phyloP scores from a whole-genome alignment of 208 protist species.

The Trichomonas vaginalis region DNA sequence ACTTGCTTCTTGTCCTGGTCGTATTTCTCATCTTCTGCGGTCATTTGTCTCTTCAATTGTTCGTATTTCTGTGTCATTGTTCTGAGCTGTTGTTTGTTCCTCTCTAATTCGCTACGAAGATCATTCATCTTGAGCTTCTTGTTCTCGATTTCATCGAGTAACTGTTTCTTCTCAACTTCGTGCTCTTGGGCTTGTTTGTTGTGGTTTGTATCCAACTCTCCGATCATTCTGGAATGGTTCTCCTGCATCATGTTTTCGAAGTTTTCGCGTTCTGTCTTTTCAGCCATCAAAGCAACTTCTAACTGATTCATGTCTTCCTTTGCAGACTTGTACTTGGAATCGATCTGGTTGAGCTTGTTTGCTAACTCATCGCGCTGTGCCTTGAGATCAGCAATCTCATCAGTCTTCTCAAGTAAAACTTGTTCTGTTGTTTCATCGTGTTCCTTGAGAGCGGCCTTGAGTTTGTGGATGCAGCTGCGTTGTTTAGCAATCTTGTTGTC shows the following conservation, averaged over 20 bases:
- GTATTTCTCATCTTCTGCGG: neutral
- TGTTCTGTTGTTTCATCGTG: neutral
- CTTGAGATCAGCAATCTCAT: neutral
- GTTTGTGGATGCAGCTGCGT: neutral
- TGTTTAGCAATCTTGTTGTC: neutral
- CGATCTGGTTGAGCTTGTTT: neutral
- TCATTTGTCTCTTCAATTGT: neutral
- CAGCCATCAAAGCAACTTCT: neutral
- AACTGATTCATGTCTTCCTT: neutral
- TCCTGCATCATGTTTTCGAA: neutral
- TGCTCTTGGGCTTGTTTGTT: neutral
- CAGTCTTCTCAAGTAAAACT: neutral
- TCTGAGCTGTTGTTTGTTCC: neutral
- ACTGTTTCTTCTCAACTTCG: neutral
- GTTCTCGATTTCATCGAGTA: neutral
- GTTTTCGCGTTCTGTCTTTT: neutral
- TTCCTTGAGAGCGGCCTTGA: neutral
- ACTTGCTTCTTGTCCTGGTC: neutral
- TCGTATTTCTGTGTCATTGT: neutral
- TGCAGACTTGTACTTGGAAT: neutral
- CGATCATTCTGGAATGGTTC: neutral
- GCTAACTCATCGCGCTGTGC: neutral
- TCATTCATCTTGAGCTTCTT: neutral
- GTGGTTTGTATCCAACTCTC: neutral
- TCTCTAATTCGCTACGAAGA: neutral